Conservation (phyloP, 2,329 filamentous ascomycete genomes). For the Hypoxylon sp. region DNA sequence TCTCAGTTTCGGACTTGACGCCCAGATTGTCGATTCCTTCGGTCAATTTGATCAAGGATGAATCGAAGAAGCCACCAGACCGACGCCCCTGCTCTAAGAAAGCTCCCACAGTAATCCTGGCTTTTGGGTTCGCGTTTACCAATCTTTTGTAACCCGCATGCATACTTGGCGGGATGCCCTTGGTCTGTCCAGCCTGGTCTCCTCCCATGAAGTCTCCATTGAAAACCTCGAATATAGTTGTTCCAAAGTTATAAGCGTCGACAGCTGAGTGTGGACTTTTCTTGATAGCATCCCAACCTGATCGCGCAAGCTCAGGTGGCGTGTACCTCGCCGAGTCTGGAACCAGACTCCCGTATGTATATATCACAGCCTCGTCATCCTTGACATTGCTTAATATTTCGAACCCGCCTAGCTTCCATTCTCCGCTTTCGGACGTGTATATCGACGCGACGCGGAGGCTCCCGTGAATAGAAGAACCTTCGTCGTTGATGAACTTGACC, state of each 20-base stretch:
- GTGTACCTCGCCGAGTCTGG: constrained; percentile 89
- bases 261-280: constrained; percentile 83
- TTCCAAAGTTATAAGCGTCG: constrained; percentile 89
- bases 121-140: constrained; percentile 89
- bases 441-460: constrained; percentile 87
- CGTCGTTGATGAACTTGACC: constrained; percentile 94
- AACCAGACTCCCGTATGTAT: constrained; percentile 89
- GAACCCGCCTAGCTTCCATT: constrained; percentile 97
- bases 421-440: constrained; percentile 94
- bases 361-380: constrained; percentile 94
- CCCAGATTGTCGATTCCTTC: constrained; percentile 94
- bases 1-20: constrained; percentile 86
- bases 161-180: constrained; percentile 88
- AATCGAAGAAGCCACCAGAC: constrained; percentile 90
- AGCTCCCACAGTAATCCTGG: constrained; percentile 84
- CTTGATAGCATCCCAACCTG: constrained; percentile 94
- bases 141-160: constrained; percentile 92
- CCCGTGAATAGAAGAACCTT: constrained; percentile 92
- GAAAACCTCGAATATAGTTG: constrained; percentile 90
- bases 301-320: constrained; percentile 86
- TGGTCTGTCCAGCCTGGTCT: constrained; percentile 88
- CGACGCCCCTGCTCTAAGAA: constrained; percentile 92
- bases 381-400: constrained; percentile 95
- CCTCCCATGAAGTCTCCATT: constrained; percentile 83
- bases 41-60: constrained; percentile 89